Percentiles rank a stretch among this genome's conserved stretches.
These are phyloP conservation scores for Puccinia triticina DNA, from an alignment of 1,284 basidiomycete species.

Conservation along the genomic window DNA sequence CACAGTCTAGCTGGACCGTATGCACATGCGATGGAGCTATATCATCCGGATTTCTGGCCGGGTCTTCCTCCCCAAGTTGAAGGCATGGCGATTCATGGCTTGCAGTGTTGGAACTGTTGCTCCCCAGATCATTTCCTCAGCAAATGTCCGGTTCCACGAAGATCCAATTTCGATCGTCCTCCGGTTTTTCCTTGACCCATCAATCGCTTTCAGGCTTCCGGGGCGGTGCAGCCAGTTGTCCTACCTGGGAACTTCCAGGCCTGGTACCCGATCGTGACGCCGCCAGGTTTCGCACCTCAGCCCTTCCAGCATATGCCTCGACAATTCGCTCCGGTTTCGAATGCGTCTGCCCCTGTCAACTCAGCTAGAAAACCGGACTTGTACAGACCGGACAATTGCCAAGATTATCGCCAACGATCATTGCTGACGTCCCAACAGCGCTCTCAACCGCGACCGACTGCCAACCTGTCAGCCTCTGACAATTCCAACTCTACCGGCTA, in stretches of 20 bases:
- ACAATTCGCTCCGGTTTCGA: too few species aligned
- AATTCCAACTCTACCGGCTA: too few species aligned
- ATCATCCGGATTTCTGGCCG: too few species aligned
- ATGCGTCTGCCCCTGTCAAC: too few species aligned
- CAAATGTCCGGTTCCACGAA: neutral
- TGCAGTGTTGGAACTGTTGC: neutral
- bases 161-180: neutral
- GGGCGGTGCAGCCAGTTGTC: neutral
- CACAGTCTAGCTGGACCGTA: neutral
- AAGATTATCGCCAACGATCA: neutral
- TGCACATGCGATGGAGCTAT: neutral
- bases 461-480: too few species aligned
- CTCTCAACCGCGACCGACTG: neutral
- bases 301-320: too few species aligned
- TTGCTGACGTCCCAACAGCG: too few species aligned
- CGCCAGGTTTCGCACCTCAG: neutral
- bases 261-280: neutral
- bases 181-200: too few species aligned
- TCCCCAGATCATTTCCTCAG: neutral
- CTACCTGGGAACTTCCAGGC: neutral
- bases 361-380: too few species aligned
- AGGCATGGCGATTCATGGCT: neutral
- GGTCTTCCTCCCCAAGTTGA: neutral
- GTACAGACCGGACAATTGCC: neutral
- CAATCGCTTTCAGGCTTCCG: too few species aligned